phyloP scores from a whole-genome alignment of 2,329 filamentous ascomycete species.

The Fusarium chaquense region DNA sequence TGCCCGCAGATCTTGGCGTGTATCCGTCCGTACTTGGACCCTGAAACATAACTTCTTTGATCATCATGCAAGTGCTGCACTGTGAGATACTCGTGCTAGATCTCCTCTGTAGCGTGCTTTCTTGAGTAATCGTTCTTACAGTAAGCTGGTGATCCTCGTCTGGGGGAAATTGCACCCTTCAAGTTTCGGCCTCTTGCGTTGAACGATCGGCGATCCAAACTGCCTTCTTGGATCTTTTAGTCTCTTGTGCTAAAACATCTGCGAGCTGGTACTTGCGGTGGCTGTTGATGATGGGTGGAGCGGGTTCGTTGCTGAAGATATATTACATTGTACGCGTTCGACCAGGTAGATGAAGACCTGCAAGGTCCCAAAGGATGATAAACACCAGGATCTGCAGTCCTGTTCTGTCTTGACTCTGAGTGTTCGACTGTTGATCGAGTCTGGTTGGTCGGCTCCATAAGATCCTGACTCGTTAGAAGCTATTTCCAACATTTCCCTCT shows the following conservation, averaged over 20 bases:
- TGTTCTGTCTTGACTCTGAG: background rate
- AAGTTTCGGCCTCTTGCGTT: constrained; percentile 2
- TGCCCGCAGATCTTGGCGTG: background rate
- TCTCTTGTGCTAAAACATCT: constrained; percentile 8
- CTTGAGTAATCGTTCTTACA: background rate
- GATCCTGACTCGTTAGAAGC: constrained; percentile 24
- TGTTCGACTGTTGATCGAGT: background rate
- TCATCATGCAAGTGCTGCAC: constrained; percentile 22
- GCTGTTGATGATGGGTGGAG: constrained; percentile 14
- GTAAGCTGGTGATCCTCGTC: constrained; percentile 33
- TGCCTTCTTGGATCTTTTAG: constrained; percentile 11
- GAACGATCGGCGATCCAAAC: constrained; percentile 25
- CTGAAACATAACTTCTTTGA: constrained; percentile 6
- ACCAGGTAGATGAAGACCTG: constrained; percentile 11
- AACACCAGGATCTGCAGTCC: constrained; percentile 18
- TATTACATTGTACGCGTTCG: background rate
- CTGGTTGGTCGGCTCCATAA: background rate
- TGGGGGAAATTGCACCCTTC: constrained; percentile 28
- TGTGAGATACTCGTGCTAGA: constrained; percentile 31
- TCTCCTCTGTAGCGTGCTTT: background rate
- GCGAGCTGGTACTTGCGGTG: constrained; percentile 3
- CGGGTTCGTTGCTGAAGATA: constrained; percentile 3
- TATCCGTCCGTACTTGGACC: background rate
- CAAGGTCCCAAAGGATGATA: constrained; percentile 18
- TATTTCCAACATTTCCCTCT: constrained; percentile 2